Conservation (phyloP, 2,329 filamentous ascomycete species). For the Cladophialophora immunda region DNA sequence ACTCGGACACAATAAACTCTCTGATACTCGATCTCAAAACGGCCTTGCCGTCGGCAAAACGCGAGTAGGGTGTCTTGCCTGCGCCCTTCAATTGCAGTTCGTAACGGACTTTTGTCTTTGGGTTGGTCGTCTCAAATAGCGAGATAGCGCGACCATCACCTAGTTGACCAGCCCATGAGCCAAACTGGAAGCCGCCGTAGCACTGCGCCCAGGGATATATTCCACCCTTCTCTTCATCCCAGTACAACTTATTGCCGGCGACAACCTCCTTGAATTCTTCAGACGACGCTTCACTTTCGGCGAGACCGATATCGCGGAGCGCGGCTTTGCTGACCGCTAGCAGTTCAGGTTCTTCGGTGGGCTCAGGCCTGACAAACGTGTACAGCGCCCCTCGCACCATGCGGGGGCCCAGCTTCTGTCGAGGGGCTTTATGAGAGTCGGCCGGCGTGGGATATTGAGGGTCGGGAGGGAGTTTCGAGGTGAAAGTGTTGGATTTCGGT, state of each 20-base stretch:
- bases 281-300: constrained; percentile 70
- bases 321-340: constrained; percentile 82
- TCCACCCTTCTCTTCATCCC: constrained; percentile 75
- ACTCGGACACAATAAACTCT: constrained; percentile 91
- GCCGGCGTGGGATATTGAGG: constrained; percentile 79
- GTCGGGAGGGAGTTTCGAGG: constrained; percentile 76
- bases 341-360: constrained; percentile 75
- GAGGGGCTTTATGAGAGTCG: constrained; percentile 80
- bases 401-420: constrained; percentile 78
- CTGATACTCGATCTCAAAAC: constrained; percentile 91
- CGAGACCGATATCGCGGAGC: constrained; percentile 81
- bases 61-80: constrained; percentile 90
- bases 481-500: constrained; percentile 72
- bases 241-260: constrained; percentile 82
- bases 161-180: constrained; percentile 93
- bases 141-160: constrained; percentile 95
- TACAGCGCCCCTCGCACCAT: constrained; percentile 86
- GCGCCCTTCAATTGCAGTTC: constrained; percentile 96
- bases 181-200: constrained; percentile 77
- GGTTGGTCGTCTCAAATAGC: constrained; percentile 87
- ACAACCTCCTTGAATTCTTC: constrained; percentile 80
- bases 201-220: constrained; percentile 98
- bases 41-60: constrained; percentile 95
- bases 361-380: constrained; percentile 87
- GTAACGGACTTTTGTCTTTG: constrained; percentile 74